Evolutionary conservation across 208 protist genomes (phyloP).

Genomic region (Acanthamoeba castellanii): DNA sequence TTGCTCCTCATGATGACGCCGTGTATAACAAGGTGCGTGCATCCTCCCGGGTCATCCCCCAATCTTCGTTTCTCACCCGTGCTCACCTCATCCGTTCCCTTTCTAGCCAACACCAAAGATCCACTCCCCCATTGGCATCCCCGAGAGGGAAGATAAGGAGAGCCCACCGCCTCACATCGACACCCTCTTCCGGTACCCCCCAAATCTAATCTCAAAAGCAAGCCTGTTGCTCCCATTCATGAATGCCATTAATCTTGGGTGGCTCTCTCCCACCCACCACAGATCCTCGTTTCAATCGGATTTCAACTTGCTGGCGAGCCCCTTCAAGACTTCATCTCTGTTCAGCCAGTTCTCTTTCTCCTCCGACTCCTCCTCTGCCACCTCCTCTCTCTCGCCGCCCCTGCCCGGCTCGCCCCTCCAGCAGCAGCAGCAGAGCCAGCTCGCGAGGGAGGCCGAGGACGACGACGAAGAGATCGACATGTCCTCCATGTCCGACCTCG

Average conservation of each 20-base stretch:
- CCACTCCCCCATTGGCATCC: neutral
- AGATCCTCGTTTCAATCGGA: slow-evolving; percentile 5
- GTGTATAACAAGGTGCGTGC: slow-evolving; percentile 4
- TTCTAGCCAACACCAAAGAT: neutral
- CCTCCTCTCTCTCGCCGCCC: slow-evolving; percentile 13
- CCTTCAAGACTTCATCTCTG: slow-evolving; percentile 27
- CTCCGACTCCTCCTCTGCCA: neutral
- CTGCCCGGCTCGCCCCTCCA: neutral
- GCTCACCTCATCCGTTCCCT: neutral
- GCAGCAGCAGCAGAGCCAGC: too few species aligned
- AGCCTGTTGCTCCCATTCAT: too few species aligned
- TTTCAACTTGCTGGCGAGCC: slow-evolving; percentile 15
- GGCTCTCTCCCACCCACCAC: neutral
- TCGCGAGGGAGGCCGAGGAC: neutral
- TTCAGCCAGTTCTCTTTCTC: slow-evolving; percentile 39
- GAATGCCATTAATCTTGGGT: neutral
- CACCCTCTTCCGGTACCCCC: slow-evolving; percentile 15
- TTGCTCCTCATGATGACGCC: slow-evolving; percentile 26
- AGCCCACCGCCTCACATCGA: slow-evolving; percentile 37
- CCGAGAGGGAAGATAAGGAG: slow-evolving; percentile 8
- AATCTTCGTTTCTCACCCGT: neutral
- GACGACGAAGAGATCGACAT: slow-evolving; percentile 9
- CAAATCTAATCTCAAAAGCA: neutral
- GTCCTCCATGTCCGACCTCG: neutral
- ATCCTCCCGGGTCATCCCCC: neutral